Conservation (phyloP, 2,329 filamentous ascomycete genomes). For the Talaromyces marneffei region DNA sequence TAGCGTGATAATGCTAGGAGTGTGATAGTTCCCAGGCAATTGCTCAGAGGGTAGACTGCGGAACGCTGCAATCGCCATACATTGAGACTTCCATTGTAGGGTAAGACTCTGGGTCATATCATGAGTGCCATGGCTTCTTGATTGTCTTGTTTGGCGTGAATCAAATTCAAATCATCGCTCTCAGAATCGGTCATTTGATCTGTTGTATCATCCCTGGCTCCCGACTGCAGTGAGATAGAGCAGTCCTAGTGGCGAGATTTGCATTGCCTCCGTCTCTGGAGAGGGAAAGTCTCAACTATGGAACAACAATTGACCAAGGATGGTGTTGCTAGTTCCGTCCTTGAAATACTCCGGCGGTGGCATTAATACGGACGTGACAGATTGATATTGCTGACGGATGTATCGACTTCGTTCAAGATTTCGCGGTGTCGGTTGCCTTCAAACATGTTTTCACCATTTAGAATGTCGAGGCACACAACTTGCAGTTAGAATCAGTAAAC, state of each 20-base stretch:
- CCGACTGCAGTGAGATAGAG: neutral
- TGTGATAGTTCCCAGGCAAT: too few relatives aligned
- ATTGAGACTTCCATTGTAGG: too few relatives aligned
- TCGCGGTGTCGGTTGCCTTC: too few relatives aligned
- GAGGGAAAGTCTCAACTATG: too few relatives aligned
- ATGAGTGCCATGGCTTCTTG: neutral
- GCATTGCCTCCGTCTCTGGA: neutral
- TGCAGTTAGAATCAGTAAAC: too few relatives aligned
- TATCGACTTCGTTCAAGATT: neutral
- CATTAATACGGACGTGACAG: neutral
- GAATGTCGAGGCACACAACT: neutral
- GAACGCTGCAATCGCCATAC: too few relatives aligned
- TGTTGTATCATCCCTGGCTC: neutral
- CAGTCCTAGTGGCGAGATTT: neutral
- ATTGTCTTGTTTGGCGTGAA: neutral
- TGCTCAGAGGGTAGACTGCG: too few relatives aligned
- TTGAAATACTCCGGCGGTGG: too few relatives aligned
- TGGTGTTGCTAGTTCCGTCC: too few relatives aligned
- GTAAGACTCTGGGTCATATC: too few relatives aligned
- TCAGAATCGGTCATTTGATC: neutral
- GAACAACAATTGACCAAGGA: too few relatives aligned
- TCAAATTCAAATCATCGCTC: neutral
- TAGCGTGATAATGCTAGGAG: too few relatives aligned
- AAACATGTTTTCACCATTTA: neutral
- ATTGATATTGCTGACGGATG: neutral